Base-by-base conservation (phyloP, 192 early-diverging fungal species). In the Chytriomyces hyalinus region DNA sequence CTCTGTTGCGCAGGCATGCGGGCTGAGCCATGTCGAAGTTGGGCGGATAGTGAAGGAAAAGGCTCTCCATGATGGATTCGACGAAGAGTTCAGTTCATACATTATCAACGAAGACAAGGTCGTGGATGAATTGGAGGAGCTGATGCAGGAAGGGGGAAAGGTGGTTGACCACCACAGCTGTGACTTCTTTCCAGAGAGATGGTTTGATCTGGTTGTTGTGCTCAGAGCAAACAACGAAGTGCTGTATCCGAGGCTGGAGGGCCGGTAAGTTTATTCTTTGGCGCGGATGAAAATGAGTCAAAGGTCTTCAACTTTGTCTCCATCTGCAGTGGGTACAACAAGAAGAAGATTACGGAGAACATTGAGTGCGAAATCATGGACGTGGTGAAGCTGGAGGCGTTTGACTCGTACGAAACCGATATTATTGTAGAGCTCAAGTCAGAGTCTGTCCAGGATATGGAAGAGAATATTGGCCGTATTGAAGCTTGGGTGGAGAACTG, bases 281-380 rank as follows among this genome's bases (percentile, higher is more conserved):
- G 70, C 36, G 36, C 36, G 36, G 0, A 36, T 36, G 36, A 20
- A 10, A 50, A 8, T 20, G 15, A 67, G 36, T 0, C 4, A 36
- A 36, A 36, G 36, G 36, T 36, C 36, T 2, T 36, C 36, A 36
- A 36, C 36, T 36, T 36, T 36, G 36, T 36, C 36, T 36, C 36
- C 36, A 90, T 49, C 96, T 26, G 24, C 24, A 99, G 80, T 85
- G 87, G 71, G 6, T 73, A 63, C 57, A 62, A 63, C 71, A 76
- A 82, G 44, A 91, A 91, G 73, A 99, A 99, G 84, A 90, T 98
- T 63, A 81, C 89, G 17, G 95, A 99, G 81, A 99, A 99, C 72
- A 89, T 97, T 75, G 93, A 95, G 77, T 94, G 94, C 85, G 97
- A 99, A 84, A 99, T 99, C 81, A 96, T 97, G 94, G 94, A 96